These are phyloP conservation scores for Cordyceps sp. DNA, from an alignment of 2,329 filamentous ascomycete genomes.

Conservation along the genomic window DNA sequence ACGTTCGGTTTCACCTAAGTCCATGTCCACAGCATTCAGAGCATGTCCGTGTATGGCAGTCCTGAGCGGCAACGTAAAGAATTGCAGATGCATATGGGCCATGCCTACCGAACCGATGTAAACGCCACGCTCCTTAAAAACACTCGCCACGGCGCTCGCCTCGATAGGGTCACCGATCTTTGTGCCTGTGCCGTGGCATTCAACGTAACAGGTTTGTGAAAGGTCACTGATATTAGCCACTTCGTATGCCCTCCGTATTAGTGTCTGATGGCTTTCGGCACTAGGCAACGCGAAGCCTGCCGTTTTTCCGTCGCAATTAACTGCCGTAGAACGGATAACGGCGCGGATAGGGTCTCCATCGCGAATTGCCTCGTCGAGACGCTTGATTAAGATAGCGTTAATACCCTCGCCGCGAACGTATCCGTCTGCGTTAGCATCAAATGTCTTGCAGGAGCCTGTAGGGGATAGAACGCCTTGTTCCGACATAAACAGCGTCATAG, in stretches of 20 bases:
- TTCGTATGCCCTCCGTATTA: conserved; percentile 15
- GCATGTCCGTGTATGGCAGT: no score
- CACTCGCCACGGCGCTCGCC: conserved; percentile 13
- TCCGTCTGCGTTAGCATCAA: conserved; percentile 28
- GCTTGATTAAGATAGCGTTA: conserved; percentile 26
- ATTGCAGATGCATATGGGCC: no score
- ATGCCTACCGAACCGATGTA: conserved; percentile 12
- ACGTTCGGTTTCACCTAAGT: conserved; percentile 16
- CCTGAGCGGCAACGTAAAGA: no score
- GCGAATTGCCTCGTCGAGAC: conserved; percentile 24
- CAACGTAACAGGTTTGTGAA: conserved; percentile 14
- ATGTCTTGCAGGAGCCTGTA: conserved; percentile 16
- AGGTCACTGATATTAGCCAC: conserved; percentile 10
- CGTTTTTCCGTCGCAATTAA: conserved; percentile 25
- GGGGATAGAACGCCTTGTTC: conserved; percentile 19
- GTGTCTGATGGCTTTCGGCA: conserved; percentile 11
- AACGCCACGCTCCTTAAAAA: conserved; percentile 11
- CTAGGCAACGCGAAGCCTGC: conserved; percentile 23
- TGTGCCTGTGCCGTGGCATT: conserved; percentile 24
- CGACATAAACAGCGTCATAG: neutral
- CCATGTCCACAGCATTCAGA: neutral
- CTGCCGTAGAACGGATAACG: conserved; percentile 18
- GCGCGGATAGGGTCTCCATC: conserved; percentile 26
- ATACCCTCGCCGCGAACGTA: conserved; percentile 34
- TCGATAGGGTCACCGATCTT: conserved; percentile 19